Percentiles rank a stretch among this genome's conserved stretches.
Conservation (phyloP, 768 basidiomycete genomes). For the Serendipita sp. region DNA sequence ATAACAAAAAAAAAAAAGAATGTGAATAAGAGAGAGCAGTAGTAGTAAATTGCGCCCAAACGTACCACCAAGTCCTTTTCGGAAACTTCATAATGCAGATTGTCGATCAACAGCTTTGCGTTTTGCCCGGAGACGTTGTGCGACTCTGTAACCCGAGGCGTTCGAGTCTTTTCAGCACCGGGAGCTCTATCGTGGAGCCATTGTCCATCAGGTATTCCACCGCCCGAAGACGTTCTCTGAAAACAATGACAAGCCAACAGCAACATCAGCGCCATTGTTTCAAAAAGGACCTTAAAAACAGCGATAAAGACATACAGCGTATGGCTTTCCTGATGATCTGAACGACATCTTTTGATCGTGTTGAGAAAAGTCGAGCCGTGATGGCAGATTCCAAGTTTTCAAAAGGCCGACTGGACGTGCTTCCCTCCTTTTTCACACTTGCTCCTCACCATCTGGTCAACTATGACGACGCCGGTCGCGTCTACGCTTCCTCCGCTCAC, state of each 20-base stretch:
- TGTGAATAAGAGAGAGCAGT: background rate
- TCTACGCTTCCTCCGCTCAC: background rate
- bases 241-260: background rate
- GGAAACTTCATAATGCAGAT: constrained; percentile 84
- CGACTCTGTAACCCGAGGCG: constrained; percentile 16
- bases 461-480: background rate
- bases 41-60: constrained; percentile 10
- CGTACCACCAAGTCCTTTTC: constrained; percentile 77
- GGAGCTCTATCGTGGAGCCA: constrained; percentile 70
- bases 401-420: background rate
- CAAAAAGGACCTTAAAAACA: background rate
- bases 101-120: constrained; percentile 61
- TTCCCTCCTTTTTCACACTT: too few relatives aligned
- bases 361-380: background rate
- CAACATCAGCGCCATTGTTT: background rate
- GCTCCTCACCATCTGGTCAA: background rate
- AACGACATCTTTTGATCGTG: constrained; percentile 1
- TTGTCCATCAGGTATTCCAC: constrained; percentile 30
- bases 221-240: background rate
- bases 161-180: constrained; percentile 23
- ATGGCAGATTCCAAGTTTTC: background rate
- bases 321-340: constrained; percentile 4
- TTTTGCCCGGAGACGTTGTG: constrained; percentile 22
- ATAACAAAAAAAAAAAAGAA: background rate
- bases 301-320: background rate